Evolutionary conservation across 1,284 basidiomycete genomes (phyloP).

Genomic region (Cystobasidium sp.): DNA sequence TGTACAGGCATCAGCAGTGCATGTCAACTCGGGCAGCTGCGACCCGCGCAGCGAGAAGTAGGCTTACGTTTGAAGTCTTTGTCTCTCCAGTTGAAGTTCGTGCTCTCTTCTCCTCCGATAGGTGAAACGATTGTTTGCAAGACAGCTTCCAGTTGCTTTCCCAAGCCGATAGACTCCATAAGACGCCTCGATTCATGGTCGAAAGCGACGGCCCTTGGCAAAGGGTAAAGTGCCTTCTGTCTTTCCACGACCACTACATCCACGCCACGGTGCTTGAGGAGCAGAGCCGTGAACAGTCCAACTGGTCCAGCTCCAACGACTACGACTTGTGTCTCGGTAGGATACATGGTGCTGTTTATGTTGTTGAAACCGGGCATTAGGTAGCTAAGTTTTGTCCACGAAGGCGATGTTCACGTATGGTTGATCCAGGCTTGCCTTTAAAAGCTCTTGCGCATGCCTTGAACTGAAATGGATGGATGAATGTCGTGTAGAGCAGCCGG

Average conservation of each 20-base stretch:
- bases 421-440: no score
- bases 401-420: no score
- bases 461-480: no score
- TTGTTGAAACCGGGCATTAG: background rate
- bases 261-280: slow-evolving; percentile 45
- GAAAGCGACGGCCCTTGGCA: slow-evolving; percentile 48
- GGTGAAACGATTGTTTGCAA: slow-evolving; percentile 44
- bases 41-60: background rate
- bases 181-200: slow-evolving; percentile 48
- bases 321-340: slow-evolving; percentile 21
- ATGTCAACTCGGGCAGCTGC: background rate
- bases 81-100: slow-evolving; percentile 49
- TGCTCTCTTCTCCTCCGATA: slow-evolving; percentile 35
- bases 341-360: slow-evolving; percentile 8
- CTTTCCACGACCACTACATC: slow-evolving; percentile 47
- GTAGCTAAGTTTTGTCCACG: background rate
- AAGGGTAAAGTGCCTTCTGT: slow-evolving; percentile 48
- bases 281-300: slow-evolving; percentile 40
- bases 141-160: slow-evolving; percentile 15
- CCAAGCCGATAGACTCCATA: slow-evolving; percentile 43
- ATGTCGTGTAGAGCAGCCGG: no score
- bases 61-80: slow-evolving; percentile 45
- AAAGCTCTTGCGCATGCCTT: no score
- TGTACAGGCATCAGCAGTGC: background rate
- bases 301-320: slow-evolving; percentile 33